phyloP scores from a whole-genome alignment of 805 yeast species.

The Lipomyces oligophaga region DNA sequence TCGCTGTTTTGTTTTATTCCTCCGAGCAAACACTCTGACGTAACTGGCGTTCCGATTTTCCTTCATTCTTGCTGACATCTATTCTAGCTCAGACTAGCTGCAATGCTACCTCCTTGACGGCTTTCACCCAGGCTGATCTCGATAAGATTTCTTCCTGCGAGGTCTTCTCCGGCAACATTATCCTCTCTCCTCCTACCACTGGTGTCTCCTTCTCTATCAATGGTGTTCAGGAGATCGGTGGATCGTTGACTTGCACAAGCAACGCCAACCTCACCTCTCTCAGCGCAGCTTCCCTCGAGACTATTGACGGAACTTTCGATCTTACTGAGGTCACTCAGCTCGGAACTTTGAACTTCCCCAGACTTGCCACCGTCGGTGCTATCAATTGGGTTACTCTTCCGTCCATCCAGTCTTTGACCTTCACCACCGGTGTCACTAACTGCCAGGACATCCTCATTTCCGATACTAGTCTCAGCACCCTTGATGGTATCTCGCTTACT shows the following conservation, averaged over 20 bases:
- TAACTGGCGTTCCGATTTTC: neutral
- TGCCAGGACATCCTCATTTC: slow-evolving; percentile 60
- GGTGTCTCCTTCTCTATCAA: slow-evolving; percentile 46
- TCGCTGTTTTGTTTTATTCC: neutral
- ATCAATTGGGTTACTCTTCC: slow-evolving; percentile 81
- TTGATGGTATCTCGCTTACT: slow-evolving; percentile 40
- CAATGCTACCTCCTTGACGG: slow-evolving; percentile 48
- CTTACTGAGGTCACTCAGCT: slow-evolving; percentile 64
- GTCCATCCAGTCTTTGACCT: slow-evolving; percentile 66
- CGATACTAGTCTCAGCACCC: slow-evolving; percentile 42
- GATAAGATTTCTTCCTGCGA: slow-evolving; percentile 70
- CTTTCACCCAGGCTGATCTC: slow-evolving; percentile 74
- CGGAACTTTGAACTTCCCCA: slow-evolving; percentile 66
- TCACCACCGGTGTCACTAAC: slow-evolving; percentile 64
- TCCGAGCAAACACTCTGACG: neutral
- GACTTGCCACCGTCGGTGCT: slow-evolving; percentile 75
- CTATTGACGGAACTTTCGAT: slow-evolving; percentile 66
- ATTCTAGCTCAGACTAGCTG: neutral
- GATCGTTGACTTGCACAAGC: slow-evolving; percentile 64
- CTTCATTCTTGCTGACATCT: neutral
- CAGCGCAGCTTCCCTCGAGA: slow-evolving; percentile 73
- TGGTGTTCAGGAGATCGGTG: slow-evolving; percentile 72
- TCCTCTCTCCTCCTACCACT: slow-evolving; percentile 53
- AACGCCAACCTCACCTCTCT: slow-evolving; percentile 60
- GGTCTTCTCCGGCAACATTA: slow-evolving; percentile 75